Evolutionary conservation across 148 eudicot genomes (phyloP).

Genomic region (Rhododendron simsii): DNA sequence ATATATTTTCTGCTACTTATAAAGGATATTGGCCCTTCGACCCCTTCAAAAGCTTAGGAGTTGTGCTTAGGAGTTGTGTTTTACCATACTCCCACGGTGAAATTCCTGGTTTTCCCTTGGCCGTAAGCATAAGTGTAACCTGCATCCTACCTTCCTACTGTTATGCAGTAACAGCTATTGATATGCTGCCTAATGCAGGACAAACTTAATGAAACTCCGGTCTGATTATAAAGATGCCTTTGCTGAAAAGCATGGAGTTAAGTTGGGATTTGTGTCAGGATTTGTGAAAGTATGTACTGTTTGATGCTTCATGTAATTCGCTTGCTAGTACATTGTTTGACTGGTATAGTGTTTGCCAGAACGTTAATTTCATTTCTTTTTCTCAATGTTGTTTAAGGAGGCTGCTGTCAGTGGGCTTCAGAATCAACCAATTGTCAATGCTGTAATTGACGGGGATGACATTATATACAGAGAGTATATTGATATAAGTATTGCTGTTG

Average conservation of each 20-base stretch:
- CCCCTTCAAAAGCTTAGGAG: not conserved
- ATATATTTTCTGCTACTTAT: too few relatives aligned
- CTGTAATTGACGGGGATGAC: slow-evolving; percentile 84
- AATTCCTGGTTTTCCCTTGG: not conserved
- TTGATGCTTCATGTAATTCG: not conserved
- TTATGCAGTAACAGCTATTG: not conserved
- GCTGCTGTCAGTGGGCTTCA: slow-evolving; percentile 81
- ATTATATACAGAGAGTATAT: slow-evolving; percentile 75
- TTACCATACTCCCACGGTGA: not conserved
- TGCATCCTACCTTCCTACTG: not conserved
- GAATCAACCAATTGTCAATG: slow-evolving; percentile 72
- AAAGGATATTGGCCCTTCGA: not conserved
- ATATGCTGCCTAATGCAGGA: slow-evolving; percentile 32
- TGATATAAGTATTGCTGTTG: slow-evolving; percentile 89
- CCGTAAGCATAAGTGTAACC: not conserved
- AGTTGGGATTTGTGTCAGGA: slow-evolving; percentile 84
- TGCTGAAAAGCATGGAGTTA: slow-evolving; percentile 84
- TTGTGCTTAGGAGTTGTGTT: not conserved
- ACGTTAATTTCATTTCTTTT: not conserved
- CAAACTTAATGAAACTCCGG: slow-evolving; percentile 83
- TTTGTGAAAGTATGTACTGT: slow-evolving; percentile 51
- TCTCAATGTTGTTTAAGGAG: slow-evolving; percentile 45
- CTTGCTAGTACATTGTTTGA: not conserved
- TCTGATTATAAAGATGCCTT: slow-evolving; percentile 86
- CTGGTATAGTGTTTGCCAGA: not conserved